Conservation (phyloP, 495 filamentous ascomycete species). For the Penicillium robsamsonii region DNA sequence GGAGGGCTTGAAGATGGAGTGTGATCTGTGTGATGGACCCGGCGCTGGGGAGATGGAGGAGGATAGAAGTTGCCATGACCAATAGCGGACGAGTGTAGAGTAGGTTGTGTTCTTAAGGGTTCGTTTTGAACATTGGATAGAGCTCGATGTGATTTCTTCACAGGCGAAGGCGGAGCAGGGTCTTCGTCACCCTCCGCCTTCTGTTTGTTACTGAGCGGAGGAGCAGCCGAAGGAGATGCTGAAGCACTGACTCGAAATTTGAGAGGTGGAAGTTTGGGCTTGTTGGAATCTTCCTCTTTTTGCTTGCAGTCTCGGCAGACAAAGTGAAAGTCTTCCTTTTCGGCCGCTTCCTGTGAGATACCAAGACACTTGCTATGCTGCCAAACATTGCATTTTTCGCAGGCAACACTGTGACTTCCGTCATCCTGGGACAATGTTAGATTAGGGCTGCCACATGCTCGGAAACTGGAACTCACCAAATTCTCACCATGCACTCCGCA, state of each 20-base stretch:
- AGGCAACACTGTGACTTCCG: conserved; percentile 89
- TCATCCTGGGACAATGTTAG: conserved; percentile 61
- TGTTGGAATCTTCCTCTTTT: conserved; percentile 59
- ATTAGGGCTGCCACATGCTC: conserved; percentile 10
- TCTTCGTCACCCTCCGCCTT: conserved; percentile 26
- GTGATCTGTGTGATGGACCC: conserved; percentile 28
- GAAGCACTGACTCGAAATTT: conserved; percentile 61
- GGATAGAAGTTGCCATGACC: conserved; percentile 33
- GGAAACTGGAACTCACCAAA: conserved; percentile 44
- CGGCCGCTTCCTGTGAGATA: conserved; percentile 72
- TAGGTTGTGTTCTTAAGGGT: conserved; percentile 19
- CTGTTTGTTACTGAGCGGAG: conserved; percentile 23
- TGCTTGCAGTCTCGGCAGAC: conserved; percentile 76
- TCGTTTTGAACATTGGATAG: conserved; percentile 21
- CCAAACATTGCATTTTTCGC: conserved; percentile 93
- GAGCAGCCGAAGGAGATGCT: conserved; percentile 39
- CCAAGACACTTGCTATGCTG: conserved; percentile 90
- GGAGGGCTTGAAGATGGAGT: conserved; percentile 35
- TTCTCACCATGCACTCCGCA: conserved; percentile 88
- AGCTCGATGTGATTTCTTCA: conserved; percentile 32
- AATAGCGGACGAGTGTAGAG: conserved; percentile 23
- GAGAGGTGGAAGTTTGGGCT: conserved; percentile 69
- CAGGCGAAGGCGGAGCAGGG: conserved; percentile 27
- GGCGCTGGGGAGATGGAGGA: conserved; percentile 43
- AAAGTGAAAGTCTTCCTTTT: conserved; percentile 85